Conservation (phyloP, 1,139 yeast genomes). For the Taphrina deformans region DNA sequence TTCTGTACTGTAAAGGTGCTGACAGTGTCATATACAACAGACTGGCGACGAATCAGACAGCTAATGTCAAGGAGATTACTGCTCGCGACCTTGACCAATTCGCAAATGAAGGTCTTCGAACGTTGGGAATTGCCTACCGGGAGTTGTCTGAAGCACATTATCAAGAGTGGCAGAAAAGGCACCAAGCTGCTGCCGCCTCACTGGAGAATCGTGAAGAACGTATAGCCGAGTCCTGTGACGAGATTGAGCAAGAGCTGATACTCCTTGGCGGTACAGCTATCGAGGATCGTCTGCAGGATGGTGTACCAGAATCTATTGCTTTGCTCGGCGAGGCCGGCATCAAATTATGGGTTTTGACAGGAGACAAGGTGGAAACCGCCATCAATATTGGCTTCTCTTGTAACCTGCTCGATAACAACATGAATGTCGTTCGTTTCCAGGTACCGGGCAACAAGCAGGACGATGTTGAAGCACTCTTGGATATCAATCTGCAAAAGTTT, state of each 20-base stretch:
- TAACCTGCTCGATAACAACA: slow-evolving; percentile 77
- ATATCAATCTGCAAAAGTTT: slow-evolving; percentile 63
- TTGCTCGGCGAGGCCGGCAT: slow-evolving; percentile 85
- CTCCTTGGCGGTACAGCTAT: slow-evolving; percentile 96
- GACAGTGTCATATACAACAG: slow-evolving; percentile 86
- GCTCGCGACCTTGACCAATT: slow-evolving; percentile 86
- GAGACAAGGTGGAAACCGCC: slow-evolving; percentile 97
- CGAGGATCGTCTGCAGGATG: slow-evolving; percentile 92
- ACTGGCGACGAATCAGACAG: slow-evolving; percentile 59
- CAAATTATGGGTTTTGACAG: slow-evolving; percentile 94
- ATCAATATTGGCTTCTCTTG: slow-evolving; percentile 97
- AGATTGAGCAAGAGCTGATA: slow-evolving; percentile 69
- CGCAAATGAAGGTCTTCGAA: slow-evolving; percentile 96
- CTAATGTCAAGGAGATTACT: slow-evolving; percentile 60
- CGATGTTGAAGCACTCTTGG: slow-evolving; percentile 59
- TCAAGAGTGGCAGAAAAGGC: slow-evolving; percentile 65
- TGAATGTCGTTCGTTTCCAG: slow-evolving; percentile 76
- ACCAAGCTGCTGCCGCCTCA: slow-evolving; percentile 71
- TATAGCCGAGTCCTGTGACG: slow-evolving; percentile 76
- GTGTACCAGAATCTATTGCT: slow-evolving; percentile 92
- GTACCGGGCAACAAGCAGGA: slow-evolving; percentile 50
- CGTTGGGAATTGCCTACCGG: slow-evolving; percentile 85
- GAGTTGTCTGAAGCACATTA: slow-evolving; percentile 65
- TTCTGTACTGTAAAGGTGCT: slow-evolving; percentile 87
- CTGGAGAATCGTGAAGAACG: slow-evolving; percentile 73